phyloP scores from a whole-genome alignment of 495 filamentous ascomycete species.

The Penicillium pulvis region DNA sequence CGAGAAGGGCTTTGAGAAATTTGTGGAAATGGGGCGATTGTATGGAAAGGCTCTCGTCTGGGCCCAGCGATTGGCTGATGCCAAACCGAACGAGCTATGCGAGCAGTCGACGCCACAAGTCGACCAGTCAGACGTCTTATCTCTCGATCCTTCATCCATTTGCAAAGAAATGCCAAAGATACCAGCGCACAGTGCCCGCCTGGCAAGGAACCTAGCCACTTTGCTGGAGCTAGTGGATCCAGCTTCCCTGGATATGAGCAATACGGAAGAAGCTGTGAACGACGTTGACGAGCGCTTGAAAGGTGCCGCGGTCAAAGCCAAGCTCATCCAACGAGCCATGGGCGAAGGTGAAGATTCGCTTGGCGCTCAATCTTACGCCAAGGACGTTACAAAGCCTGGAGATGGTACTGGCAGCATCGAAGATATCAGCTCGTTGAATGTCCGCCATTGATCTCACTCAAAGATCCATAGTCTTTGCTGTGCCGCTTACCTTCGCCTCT shows the following conservation, averaged over 20 bases:
- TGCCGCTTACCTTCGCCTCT: neutral
- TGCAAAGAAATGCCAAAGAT: conserved; percentile 50
- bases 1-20: conserved; percentile 93
- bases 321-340: conserved; percentile 74
- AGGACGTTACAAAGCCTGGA: conserved; percentile 30
- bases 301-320: conserved; percentile 75
- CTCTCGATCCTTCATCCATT: conserved; percentile 32
- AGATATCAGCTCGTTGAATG: conserved; percentile 51
- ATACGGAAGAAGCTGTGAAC: conserved; percentile 80
- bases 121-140: conserved; percentile 17
- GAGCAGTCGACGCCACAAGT: conserved; percentile 13
- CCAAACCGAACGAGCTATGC: conserved; percentile 20
- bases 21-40: conserved; percentile 72
- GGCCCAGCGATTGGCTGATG: conserved; percentile 59
- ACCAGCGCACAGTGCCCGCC: conserved; percentile 56
- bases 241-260: conserved; percentile 72
- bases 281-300: conserved; percentile 85
- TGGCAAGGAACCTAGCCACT: conserved; percentile 70
- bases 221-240: conserved; percentile 78
- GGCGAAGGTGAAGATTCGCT: conserved; percentile 53
- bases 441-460: conserved; percentile 45
- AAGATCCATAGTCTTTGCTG: neutral
- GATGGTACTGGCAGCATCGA: conserved; percentile 57
- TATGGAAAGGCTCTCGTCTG: conserved; percentile 84
- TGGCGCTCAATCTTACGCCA: conserved; percentile 27